These are phyloP conservation scores for Edaphochlamys debaryana DNA, from an alignment of 139 green algal genomes.

Conservation along the genomic window DNA sequence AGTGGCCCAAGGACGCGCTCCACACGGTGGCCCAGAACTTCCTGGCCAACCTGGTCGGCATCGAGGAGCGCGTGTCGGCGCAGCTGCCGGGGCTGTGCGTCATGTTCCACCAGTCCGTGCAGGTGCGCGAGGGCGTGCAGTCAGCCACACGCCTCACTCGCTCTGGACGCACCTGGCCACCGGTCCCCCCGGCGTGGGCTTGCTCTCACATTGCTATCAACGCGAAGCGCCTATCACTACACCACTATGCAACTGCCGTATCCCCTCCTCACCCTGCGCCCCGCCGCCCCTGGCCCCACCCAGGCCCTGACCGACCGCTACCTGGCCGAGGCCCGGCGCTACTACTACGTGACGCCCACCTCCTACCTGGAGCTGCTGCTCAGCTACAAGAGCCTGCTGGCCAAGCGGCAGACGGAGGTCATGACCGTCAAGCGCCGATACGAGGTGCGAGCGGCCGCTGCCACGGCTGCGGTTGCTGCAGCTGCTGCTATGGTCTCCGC, in stretches of 20 bases:
- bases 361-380: constrained; percentile 83
- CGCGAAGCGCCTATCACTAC: no score
- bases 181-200: no score
- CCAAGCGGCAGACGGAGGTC: constrained; percentile 60
- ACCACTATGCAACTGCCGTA: no score
- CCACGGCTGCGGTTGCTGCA: no score
- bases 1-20: constrained; percentile 66
- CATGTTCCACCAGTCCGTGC: constrained; percentile 74
- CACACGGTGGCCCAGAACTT: constrained; percentile 61
- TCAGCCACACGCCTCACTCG: no score
- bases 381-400: constrained; percentile 76
- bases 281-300: no score
- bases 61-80: constrained; percentile 45
- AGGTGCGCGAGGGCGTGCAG: neutral
- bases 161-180: no score
- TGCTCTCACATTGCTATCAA: no score
- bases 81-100: constrained; percentile 70
- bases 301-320: constrained; percentile 54
- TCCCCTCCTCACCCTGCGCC: no score
- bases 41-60: constrained; percentile 51
- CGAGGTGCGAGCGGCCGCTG: constrained; percentile 44
- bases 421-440: constrained; percentile 73
- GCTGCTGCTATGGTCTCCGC: no score
- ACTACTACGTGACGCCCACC: constrained; percentile 86
- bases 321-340: constrained; percentile 65